Evolutionary conservation across 345 rosid species (phyloP), one percentile per base, ranked within the genome.

Genomic region (Carallia pectinifolia): DNA sequence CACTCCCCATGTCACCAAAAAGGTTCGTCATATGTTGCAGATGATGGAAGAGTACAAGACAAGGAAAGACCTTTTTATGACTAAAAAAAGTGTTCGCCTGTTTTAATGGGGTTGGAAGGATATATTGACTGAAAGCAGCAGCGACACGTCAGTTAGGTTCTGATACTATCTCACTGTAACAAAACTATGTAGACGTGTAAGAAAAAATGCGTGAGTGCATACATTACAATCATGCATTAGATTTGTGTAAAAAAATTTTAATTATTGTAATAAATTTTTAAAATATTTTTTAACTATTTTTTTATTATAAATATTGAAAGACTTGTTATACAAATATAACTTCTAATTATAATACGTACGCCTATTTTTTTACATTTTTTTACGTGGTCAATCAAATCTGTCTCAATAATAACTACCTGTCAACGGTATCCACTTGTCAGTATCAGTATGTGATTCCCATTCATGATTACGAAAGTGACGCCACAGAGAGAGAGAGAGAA

Each of bases 61-160:
- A 81, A 81, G 76, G 76, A 50, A 52, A 13, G n/a, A 37, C 66
- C 52, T 67, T 69, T 59, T 69, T 17, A 65, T 61, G 74, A 60
- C 74, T 68, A 19, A 34, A 74, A 74, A 74, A 61, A 27, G 33
- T 67, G n/a, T n/a, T n/a, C n/a, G n/a, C n/a, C n/a, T 29, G 55
- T 44, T 33, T 27, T 61, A 23, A 12, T 36, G 58, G 40, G 30
- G 60, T 72, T 75, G 69, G 70, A 53, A 64, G 71, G 71, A 72
- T 3, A 71, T 38, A 69, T 62, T 63, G 75, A 64, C 71, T 64
- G 73, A 64, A 53, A 67, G 56, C 66, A 52, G 58, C 18, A 68
- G 19, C 36, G 71, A 66, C 79, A 77, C 74, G 73, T 81, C 80
- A 78, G 75, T 52, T 59, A 29, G n/a, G n/a, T 56, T 27, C 27